Conservation (phyloP, 2,329 filamentous ascomycete species). For the Coniochaeta sp. region DNA sequence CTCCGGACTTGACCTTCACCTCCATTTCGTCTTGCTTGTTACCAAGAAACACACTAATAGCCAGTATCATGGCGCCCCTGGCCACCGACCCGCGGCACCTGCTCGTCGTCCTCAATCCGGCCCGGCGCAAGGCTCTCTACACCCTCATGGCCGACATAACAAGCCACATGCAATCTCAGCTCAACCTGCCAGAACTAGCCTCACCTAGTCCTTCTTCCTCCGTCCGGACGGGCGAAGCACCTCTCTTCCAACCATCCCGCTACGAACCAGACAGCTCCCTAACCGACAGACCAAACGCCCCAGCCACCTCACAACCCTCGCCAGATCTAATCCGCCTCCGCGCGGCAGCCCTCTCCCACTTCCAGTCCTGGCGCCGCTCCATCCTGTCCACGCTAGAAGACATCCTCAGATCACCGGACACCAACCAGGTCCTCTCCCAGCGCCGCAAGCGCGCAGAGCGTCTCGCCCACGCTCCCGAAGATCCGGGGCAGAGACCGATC, state of each 20-base stretch:
- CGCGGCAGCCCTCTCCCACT: constrained; percentile 55
- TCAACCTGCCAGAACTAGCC: constrained; percentile 29
- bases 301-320: constrained; percentile 10
- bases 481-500: constrained; percentile 31
- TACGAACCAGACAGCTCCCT: constrained; percentile 1
- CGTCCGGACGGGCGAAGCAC: constrained; percentile 6
- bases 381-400: constrained; percentile 66
- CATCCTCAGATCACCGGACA: constrained; percentile 47
- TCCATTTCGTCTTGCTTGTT: too few species aligned
- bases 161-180: constrained; percentile 44
- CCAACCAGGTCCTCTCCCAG: constrained; percentile 37
- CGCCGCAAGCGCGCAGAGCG: constrained; percentile 36
- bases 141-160: constrained; percentile 43
- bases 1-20: too few species aligned
- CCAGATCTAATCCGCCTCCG: constrained; percentile 29
- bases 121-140: constrained; percentile 43
- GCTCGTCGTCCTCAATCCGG: constrained; percentile 45
- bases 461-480: constrained; percentile 28
- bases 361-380: constrained; percentile 69
- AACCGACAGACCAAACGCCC: constrained; percentile 1
- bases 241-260: constrained; percentile 15
- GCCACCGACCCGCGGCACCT: constrained; percentile 48
- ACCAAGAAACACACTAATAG: not conserved
- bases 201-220: constrained; percentile 12
- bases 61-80: constrained; percentile 40